A percentile compares a stretch with the other conserved stretches of the same genome.
Conservation (phyloP, 495 filamentous ascomycete genomes). For the Podospora pseudocomata region DNA sequence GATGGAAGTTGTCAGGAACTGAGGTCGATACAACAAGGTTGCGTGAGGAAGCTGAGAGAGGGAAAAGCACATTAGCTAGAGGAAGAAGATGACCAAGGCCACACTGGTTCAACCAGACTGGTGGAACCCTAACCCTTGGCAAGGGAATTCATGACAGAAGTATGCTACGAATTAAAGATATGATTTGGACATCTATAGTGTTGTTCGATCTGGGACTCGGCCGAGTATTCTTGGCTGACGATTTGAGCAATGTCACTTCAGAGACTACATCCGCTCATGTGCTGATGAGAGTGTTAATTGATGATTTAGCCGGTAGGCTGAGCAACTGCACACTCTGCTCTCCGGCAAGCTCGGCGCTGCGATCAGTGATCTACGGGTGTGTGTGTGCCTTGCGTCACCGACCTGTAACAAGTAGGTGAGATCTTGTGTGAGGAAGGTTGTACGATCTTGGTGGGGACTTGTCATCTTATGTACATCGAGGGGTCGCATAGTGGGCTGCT, state of each 20-base stretch:
- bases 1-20: neutral
- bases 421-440: neutral
- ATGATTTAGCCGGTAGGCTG: neutral
- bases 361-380: neutral
- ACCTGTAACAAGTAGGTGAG: neutral
- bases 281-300: neutral
- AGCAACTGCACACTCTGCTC: neutral
- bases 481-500: neutral
- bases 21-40: too few species aligned
- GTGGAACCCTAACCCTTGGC: too few species aligned
- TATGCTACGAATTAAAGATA: neutral
- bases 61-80: too few species aligned
- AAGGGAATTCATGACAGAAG: neutral
- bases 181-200: neutral
- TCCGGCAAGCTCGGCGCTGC: neutral
- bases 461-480: neutral
- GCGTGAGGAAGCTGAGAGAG: too few species aligned
- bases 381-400: neutral
- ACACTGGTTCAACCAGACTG: too few species aligned
- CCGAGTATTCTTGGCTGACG: conserved; percentile 5
- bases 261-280: neutral
- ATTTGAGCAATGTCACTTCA: conserved; percentile 9
- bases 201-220: neutral
- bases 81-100: too few species aligned
- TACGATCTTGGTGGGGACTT: neutral